phyloP scores from a whole-genome alignment of 192 early-diverging fungal species.

The Rhizophlyctis rosea region DNA sequence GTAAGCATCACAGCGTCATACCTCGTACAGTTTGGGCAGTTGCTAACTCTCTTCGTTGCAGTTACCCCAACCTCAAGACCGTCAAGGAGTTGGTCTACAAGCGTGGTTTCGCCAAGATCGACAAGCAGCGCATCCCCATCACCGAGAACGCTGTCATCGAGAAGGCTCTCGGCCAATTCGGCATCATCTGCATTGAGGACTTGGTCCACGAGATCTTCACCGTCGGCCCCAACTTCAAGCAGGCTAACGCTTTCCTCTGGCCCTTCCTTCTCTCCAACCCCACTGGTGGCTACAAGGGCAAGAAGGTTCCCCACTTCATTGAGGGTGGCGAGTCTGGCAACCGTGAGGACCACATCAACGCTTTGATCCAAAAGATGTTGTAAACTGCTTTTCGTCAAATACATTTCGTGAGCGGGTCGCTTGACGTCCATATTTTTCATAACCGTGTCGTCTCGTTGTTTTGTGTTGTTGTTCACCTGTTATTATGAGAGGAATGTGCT shows the following conservation, averaged over 20 bases:
- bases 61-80: constrained; percentile 96
- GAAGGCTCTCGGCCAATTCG: constrained; percentile 84
- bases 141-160: constrained; percentile 95
- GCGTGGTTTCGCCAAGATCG: constrained; percentile 98
- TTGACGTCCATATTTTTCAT: no score
- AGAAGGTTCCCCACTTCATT: constrained; percentile 95
- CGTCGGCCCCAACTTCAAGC: constrained; percentile 96
- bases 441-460: no score
- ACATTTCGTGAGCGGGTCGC: no score
- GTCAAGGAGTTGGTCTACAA: constrained; percentile 99
- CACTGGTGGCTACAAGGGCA: constrained; percentile 87
- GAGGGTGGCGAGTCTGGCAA: constrained; percentile 97
- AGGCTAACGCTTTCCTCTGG: constrained; percentile 98
- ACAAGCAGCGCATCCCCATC: constrained; percentile 96
- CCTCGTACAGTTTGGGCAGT: neutral
- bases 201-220: constrained; percentile 97
- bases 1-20: neutral
- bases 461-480: no score
- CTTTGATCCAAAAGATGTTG: constrained; percentile 93
- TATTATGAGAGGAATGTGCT: no score
- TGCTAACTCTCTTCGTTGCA: neutral
- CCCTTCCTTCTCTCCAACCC: constrained; percentile 99
- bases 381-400: constrained; percentile 46
- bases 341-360: constrained; percentile 97
- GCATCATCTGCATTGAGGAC: constrained; percentile 98